Evolutionary conservation across 176 grass and related monocot species (phyloP).

Genomic region (Avena eriantha): DNA sequence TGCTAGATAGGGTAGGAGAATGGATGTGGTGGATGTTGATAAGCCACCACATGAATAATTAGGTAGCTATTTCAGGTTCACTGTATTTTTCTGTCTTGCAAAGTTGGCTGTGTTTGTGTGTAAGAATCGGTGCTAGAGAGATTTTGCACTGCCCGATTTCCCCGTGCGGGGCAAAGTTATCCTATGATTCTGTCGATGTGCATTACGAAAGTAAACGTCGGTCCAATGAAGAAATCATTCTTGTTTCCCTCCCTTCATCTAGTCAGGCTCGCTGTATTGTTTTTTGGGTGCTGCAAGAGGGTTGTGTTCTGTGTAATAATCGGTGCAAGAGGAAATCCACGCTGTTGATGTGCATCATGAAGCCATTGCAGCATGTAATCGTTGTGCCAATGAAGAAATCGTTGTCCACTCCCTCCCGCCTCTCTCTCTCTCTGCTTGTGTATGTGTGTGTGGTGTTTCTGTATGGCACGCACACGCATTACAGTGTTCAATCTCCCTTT

Average conservation of each 20-base stretch:
- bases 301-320: not conserved
- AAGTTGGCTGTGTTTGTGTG: too few species aligned
- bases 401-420: not conserved
- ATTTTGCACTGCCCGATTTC: too few species aligned
- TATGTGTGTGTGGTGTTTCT: not conserved
- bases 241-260: too few species aligned
- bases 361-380: not conserved
- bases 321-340: not conserved
- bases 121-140: too few species aligned
- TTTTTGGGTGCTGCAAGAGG: not conserved
- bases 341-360: not conserved
- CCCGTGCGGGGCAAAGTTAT: too few species aligned
- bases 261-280: too few species aligned
- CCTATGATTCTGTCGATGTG: too few species aligned
- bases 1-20: conserved; percentile 4
- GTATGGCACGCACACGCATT: not conserved
- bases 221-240: too few species aligned
- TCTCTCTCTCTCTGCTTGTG: not conserved
- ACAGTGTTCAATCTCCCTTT: not conserved
- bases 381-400: not conserved
- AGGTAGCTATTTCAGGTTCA: conserved; percentile 30
- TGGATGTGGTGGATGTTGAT: conserved; percentile 22
- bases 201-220: too few species aligned
- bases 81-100: not conserved
- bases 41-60: conserved; percentile 7